Evolutionary conservation across 2,329 filamentous ascomycete species (phyloP).

Genomic region (Penicillium sp.): DNA sequence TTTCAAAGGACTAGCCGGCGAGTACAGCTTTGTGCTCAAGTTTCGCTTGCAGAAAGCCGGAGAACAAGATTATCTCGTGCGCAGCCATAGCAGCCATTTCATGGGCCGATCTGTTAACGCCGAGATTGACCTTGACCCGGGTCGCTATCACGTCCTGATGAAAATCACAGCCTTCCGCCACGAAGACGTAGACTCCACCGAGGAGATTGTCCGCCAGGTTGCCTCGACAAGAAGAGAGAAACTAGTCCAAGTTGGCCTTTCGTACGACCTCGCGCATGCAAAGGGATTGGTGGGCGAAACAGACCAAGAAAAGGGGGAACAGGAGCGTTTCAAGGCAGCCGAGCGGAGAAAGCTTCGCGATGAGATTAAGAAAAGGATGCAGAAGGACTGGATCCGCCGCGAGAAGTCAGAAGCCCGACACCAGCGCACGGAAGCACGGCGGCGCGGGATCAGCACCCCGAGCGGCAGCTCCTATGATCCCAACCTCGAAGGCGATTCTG

Average conservation of each 20-base stretch:
- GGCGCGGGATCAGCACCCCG: conserved; percentile 21
- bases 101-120: conserved; percentile 75
- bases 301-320: conserved; percentile 34
- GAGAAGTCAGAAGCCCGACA: conserved; percentile 38
- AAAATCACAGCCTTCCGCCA: conserved; percentile 69
- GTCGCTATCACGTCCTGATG: conserved; percentile 72
- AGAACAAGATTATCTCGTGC: conserved; percentile 60
- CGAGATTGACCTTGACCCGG: conserved; percentile 71
- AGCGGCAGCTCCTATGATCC: conserved; percentile 10
- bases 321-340: conserved; percentile 34
- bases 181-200: conserved; percentile 54
- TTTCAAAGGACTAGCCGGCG: conserved; percentile 57
- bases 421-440: conserved; percentile 32
- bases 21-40: conserved; percentile 58
- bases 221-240: conserved; percentile 69
- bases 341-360: conserved; percentile 40
- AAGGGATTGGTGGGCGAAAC: conserved; percentile 46
- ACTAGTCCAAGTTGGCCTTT: conserved; percentile 53
- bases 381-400: conserved; percentile 43
- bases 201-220: conserved; percentile 66
- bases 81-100: conserved; percentile 56
- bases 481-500: conserved; percentile 2
- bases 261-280: conserved; percentile 49
- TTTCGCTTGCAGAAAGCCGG: conserved; percentile 61
- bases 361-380: conserved; percentile 41